phyloP scores from a whole-genome alignment of 768 basidiomycete species.

The Phlegmacium glaucopus region DNA sequence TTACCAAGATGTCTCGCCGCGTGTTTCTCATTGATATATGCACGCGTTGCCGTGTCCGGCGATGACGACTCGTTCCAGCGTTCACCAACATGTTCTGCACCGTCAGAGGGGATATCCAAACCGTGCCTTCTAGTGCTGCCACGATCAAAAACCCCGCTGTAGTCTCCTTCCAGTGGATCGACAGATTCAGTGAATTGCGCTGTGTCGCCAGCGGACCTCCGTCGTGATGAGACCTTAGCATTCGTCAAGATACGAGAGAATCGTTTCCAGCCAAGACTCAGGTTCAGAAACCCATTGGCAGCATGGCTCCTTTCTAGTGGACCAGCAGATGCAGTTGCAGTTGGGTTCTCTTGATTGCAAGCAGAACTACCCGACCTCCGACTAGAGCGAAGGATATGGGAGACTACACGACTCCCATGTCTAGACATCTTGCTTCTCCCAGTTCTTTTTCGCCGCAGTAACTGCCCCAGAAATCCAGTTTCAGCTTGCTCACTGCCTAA shows the following conservation, averaged over 20 bases:
- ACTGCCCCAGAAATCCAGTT: neutral
- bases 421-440: neutral
- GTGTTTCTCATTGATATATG: neutral
- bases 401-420: neutral
- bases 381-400: neutral
- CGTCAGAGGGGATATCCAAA: neutral
- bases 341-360: too few species aligned
- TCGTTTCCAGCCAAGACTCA: neutral
- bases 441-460: neutral
- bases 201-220: neutral
- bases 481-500: neutral
- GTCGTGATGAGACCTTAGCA: neutral
- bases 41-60: neutral
- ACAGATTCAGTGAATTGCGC: neutral
- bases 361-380: too few species aligned
- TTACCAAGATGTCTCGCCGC: neutral
- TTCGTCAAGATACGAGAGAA: neutral
- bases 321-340: too few species aligned
- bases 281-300: too few species aligned
- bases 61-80: neutral
- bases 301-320: too few species aligned
- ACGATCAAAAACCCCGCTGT: neutral
- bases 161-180: neutral
- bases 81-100: neutral
- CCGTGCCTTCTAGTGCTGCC: neutral